Evolutionary conservation across 2,329 filamentous ascomycete genomes (phyloP), one percentile per base, ranked within the genome.

Genomic region (Fusarium temperatum): DNA sequence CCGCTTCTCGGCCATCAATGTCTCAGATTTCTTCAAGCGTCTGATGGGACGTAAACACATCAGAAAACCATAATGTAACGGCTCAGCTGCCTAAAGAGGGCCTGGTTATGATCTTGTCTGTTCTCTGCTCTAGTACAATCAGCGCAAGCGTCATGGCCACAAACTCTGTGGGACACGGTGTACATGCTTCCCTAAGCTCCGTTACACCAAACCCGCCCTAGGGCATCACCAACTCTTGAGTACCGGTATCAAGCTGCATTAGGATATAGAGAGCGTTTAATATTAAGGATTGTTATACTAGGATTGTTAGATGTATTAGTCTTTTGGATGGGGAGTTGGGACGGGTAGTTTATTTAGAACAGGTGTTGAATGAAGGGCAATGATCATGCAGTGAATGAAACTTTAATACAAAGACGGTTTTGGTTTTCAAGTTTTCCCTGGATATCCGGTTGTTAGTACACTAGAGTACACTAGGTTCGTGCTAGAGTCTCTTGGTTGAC

Each of bases 21-120:
- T 87, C 87, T 61, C 89, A 90, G 82, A 85, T 90, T 39, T 68
- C 65, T 38, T 68, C 65, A 69, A 81, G 85, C 73, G 87, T 85
- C 54, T 88, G 83, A 82, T 53, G 22, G 35, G n/a, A 15, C 20
- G 30, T n/a, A 45, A 13, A 38, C n/a, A 22, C 30, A 53, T 50
- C n/a, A 42, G 57, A 38, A 59, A 39, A 39, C 44, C 51, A 56
- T 17, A 57, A 24, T 38, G 54, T 30, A 50, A 30, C 22, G 41
- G 38, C 36, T 55, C 45, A 44, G 36, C 61, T 28, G 42, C 56
- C 45, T n/a, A 30, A 45, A 38, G 20, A 24, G 24, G 32, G 24
- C 24, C n/a, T 54, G 39, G 28, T 28, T 57, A 32, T 47, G 54
- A n/a, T 32, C 41, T 54, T 30, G 44, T 22, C 44, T 48, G 36